A percentile compares a stretch with the other conserved stretches of the same genome.
Evolutionary conservation across 1,284 basidiomycete genomes (phyloP).

Genomic region (Blastosporella zonata): DNA sequence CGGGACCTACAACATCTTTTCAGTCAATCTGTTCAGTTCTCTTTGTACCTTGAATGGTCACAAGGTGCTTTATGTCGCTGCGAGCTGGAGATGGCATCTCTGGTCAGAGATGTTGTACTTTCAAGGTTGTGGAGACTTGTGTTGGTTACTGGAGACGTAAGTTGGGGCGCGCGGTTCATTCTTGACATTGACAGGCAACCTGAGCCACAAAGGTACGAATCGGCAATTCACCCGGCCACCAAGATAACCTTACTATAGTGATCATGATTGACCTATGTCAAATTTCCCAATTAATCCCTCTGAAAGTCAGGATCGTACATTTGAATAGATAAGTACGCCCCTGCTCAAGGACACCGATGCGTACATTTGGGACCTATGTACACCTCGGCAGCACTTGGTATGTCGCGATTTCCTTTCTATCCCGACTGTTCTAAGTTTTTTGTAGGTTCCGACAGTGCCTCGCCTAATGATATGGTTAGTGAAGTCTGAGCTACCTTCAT

Average conservation of each 20-base stretch:
- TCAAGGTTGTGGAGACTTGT: background rate
- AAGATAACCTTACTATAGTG: background rate
- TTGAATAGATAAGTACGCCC: background rate
- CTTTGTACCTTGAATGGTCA: background rate
- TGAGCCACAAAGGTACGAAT: slow-evolving; percentile 5
- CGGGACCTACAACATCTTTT: slow-evolving; percentile 2
- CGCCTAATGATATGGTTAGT: background rate
- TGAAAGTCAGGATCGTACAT: background rate
- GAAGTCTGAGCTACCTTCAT: background rate
- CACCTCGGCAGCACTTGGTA: no score
- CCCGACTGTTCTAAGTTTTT: no score
- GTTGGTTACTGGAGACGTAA: background rate
- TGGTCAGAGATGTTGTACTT: background rate
- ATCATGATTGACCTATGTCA: background rate
- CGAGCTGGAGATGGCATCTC: background rate
- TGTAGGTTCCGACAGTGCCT: background rate
- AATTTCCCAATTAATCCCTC: background rate
- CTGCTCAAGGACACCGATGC: no score
- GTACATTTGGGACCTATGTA: no score
- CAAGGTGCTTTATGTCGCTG: background rate
- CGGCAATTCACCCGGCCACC: slow-evolving; percentile 12
- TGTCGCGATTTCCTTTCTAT: no score
- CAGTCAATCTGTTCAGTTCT: background rate
- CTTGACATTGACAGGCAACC: background rate
- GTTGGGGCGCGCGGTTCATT: background rate